These are phyloP conservation scores for Ophiostoma novo-ulmi DNA, from an alignment of 2,329 filamentous ascomycete species.

Conservation along the genomic window DNA sequence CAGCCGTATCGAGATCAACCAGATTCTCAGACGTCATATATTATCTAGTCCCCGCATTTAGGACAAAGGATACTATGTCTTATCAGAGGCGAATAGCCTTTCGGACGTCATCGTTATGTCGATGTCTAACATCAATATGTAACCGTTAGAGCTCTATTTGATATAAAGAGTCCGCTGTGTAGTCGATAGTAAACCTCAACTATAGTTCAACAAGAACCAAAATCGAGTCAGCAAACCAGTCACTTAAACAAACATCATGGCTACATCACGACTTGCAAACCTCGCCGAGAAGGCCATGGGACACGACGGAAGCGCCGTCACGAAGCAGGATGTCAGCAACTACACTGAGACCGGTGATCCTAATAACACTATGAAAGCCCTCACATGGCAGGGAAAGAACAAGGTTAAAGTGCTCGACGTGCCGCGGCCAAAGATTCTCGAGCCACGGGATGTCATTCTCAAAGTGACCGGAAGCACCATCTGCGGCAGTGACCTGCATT, in stretches of 20 bases:
- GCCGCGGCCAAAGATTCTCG: constrained; percentile 66
- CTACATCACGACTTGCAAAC: constrained; percentile 16
- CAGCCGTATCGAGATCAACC: background rate
- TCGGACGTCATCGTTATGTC: background rate
- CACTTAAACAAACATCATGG: background rate
- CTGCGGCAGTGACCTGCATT: constrained; percentile 55
- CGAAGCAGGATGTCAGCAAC: constrained; percentile 63
- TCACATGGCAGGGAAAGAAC: constrained; percentile 80
- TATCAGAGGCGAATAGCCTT: too few species aligned
- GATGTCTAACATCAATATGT: background rate
- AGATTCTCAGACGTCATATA: background rate
- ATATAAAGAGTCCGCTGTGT: background rate
- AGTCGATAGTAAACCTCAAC: background rate
- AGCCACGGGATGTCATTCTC: constrained; percentile 71
- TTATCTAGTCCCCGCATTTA: background rate
- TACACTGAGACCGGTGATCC: constrained; percentile 45
- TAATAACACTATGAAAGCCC: constrained; percentile 67
- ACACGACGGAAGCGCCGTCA: constrained; percentile 33
- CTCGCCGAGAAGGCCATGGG: constrained; percentile 7
- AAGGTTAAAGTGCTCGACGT: constrained; percentile 66
- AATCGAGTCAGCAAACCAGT: too few species aligned
- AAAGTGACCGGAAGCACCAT: constrained; percentile 64
- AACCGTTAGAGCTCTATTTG: background rate
- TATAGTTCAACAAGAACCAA: too few species aligned
- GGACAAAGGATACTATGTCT: background rate